Evolutionary conservation across 805 yeast species (phyloP), one percentile per base, ranked within the genome.

Genomic region (Teunomyces cretensis): DNA sequence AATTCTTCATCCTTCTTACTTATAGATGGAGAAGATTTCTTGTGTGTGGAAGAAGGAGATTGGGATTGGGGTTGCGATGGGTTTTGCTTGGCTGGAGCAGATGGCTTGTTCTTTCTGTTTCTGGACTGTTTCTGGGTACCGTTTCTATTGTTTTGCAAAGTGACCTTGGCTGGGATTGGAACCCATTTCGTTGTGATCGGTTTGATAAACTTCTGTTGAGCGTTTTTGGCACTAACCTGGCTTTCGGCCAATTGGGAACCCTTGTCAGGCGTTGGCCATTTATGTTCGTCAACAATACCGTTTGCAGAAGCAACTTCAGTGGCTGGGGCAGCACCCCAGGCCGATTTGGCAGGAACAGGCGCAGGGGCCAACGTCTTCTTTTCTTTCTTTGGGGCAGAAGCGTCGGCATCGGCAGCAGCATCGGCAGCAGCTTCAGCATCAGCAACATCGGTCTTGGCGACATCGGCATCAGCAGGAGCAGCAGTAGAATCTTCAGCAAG

Each of bases 131-230:
- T 56, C 39, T 52, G 57, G 35, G 30, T 32, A 37, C 50, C 49
- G 41, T 51, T 51, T 58, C 72, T 67, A n/a, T 70, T 53, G 49
- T 56, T 63, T 27, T 74, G 68, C 52, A 72, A 64, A 32, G 62
- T 64, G 22, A 72, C 74, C 51, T 72, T 72, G 27, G 75, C 75
- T 45, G 52, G 62, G 44, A 72, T 65, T 13, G 77, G 77, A 19
- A 72, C 73, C 77, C 77, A 72, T 51, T 72, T 69, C 51, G 61
- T 70, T 42, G 72, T 67, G 50, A 61, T 58, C 14, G 75, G 72
- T 53, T 71, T 72, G 50, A 67, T 64, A 51, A 69, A 68, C 50
- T 70, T 69, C 45, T 64, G 70, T 28, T 43, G 57, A 14, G 56
- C 43, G 30, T 49, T 45, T 27, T 49, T 49, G 33, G 42, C 37